phyloP scores from a whole-genome alignment of 208 protist genomes.

The Trypanosoma vivax region DNA sequence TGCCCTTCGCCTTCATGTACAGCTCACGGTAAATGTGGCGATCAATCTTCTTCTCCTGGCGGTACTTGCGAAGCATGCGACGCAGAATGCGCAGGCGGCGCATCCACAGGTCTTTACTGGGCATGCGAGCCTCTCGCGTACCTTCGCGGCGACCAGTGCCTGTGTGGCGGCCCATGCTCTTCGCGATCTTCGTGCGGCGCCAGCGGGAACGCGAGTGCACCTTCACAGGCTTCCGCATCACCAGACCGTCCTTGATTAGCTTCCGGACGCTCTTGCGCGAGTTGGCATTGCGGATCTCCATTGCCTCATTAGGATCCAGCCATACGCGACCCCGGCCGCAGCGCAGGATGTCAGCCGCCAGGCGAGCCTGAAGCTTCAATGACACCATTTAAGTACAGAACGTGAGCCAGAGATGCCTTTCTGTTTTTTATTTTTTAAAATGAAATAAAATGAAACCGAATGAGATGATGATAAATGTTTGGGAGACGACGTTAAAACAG shows the following conservation, averaged over 20 bases:
- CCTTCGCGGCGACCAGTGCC: conserved; percentile 95
- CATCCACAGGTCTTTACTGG: conserved; percentile 97
- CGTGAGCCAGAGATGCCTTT: background rate
- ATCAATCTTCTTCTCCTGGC: conserved; percentile 97
- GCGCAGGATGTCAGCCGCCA: conserved; percentile 97
- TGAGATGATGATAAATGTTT: no score
- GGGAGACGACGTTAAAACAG: no score
- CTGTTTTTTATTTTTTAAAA: no score
- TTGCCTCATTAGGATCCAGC: conserved; percentile 97
- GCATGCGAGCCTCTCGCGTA: conserved; percentile 96
- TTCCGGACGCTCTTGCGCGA: conserved; percentile 95
- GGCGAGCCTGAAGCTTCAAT: conserved; percentile 95
- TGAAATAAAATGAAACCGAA: no score
- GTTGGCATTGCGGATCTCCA: conserved; percentile 97
- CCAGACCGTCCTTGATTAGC: conserved; percentile 96
- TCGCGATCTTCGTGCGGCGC: conserved; percentile 85
- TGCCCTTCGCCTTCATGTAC: conserved; percentile 98
- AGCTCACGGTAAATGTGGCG: conserved; percentile 96
- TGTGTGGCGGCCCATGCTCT: conserved; percentile 91
- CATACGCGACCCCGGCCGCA: conserved; percentile 97
- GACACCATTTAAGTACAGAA: conserved; percentile 45
- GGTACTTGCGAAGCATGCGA: conserved; percentile 96
- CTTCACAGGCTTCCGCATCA: conserved; percentile 95
- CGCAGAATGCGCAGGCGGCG: conserved; percentile 96
- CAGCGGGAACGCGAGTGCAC: conserved; percentile 95